These are phyloP conservation scores for Hypoxylon perforatum DNA, from an alignment of 495 filamentous ascomycete genomes.

Conservation along the genomic window DNA sequence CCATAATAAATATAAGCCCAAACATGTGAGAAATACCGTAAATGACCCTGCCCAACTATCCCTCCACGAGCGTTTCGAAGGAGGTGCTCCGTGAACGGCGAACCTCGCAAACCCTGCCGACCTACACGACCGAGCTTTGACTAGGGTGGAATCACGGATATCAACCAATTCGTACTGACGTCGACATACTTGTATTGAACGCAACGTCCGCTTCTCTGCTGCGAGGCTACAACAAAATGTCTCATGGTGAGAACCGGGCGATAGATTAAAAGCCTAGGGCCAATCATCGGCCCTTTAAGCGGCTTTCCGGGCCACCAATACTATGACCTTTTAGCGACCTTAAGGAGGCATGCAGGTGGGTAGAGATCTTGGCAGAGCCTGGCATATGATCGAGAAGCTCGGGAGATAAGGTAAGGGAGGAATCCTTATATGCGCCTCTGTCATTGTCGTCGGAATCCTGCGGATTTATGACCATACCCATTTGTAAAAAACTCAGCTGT, in stretches of 20 bases:
- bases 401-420: slow-evolving; percentile 20
- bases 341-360: slow-evolving; percentile 13
- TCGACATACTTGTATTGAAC: too few species aligned
- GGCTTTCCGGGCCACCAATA: slow-evolving; percentile 39
- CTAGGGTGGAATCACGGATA: slow-evolving; percentile 10
- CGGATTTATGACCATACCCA: background rate
- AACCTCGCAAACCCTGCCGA: too few species aligned
- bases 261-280: slow-evolving; percentile 30
- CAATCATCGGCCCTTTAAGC: slow-evolving; percentile 42
- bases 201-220: slow-evolving; percentile 15
- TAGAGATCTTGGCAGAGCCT: slow-evolving; percentile 23
- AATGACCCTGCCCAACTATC: slow-evolving; percentile 1
- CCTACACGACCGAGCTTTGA: background rate
- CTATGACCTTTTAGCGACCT: slow-evolving; percentile 21
- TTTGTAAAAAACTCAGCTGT: background rate
- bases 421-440: background rate
- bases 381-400: slow-evolving; percentile 24
- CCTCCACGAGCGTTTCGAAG: slow-evolving; percentile 1
- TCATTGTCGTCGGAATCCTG: background rate
- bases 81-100: slow-evolving; percentile 12
- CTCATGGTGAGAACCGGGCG: slow-evolving; percentile 33
- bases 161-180: slow-evolving; percentile 7
- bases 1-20: slow-evolving; percentile 1
- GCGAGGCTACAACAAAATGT: slow-evolving; percentile 40
- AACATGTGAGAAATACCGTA: slow-evolving; percentile 4